A percentile compares a stretch with the other conserved stretches of the same genome.
Evolutionary conservation across 2,329 filamentous ascomycete species (phyloP).

Genomic region (Ascomycota sp.): DNA sequence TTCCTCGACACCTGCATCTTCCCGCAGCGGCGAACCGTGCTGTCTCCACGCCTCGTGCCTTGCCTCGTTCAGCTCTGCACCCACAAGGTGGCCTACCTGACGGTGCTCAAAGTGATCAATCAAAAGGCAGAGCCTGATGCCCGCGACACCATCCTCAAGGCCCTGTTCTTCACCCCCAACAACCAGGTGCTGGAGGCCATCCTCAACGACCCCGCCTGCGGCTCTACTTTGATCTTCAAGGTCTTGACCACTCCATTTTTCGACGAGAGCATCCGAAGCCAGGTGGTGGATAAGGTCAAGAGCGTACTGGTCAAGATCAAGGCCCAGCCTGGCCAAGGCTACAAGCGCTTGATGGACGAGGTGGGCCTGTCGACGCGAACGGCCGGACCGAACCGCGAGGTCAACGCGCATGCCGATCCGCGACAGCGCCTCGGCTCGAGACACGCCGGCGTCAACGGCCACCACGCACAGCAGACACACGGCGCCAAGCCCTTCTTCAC

Average conservation of each 20-base stretch:
- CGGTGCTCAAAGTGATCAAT: slow-evolving; percentile 94
- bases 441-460: slow-evolving; percentile 25
- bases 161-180: slow-evolving; percentile 77
- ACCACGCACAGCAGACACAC: slow-evolving; percentile 19
- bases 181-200: slow-evolving; percentile 81
- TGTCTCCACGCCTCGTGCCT: slow-evolving; percentile 80
- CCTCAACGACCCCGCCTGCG: slow-evolving; percentile 74
- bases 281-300: slow-evolving; percentile 83
- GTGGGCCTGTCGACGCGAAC: slow-evolving; percentile 64
- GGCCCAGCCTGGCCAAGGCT: slow-evolving; percentile 83
- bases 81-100: slow-evolving; percentile 94
- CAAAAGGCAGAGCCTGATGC: slow-evolving; percentile 89
- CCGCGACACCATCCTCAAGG: slow-evolving; percentile 71
- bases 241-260: slow-evolving; percentile 94
- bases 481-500: slow-evolving; percentile 33
- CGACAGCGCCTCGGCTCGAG: slow-evolving; percentile 35
- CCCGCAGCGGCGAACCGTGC: slow-evolving; percentile 70
- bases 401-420: slow-evolving; percentile 23
- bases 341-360: slow-evolving; percentile 97
- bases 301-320: slow-evolving; percentile 77
- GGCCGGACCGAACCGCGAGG: slow-evolving; percentile 21
- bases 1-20: slow-evolving; percentile 97
- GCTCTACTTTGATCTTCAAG: slow-evolving; percentile 94
- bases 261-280: slow-evolving; percentile 69
- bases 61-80: slow-evolving; percentile 91